phyloP scores from a whole-genome alignment of 306 rosid species.

The Citrullus amarus region DNA sequence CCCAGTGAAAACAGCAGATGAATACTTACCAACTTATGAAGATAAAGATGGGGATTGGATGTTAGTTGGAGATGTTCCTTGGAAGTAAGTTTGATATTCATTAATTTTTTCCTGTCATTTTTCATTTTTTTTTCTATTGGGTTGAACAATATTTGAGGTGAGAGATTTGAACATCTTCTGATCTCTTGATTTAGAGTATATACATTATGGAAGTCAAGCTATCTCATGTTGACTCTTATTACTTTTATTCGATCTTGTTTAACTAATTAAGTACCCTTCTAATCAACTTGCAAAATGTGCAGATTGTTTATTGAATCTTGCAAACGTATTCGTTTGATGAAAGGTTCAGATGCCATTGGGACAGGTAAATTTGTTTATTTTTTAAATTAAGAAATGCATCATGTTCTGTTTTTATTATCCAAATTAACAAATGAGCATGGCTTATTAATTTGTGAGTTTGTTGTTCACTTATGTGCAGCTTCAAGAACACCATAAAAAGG shows the following conservation, averaged over 20 bases:
- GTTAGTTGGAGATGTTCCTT: conserved; percentile 14
- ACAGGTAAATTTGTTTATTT: background rate
- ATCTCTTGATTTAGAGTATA: no score
- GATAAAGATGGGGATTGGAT: conserved; percentile 16
- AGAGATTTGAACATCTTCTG: no score
- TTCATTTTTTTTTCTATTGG: no score
- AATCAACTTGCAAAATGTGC: background rate
- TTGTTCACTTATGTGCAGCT: background rate
- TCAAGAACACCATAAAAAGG: background rate
- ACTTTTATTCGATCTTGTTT: no score
- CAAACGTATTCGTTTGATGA: conserved; percentile 31
- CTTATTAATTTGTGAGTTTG: background rate
- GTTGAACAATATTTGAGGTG: no score
- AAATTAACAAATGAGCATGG: background rate
- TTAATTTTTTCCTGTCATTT: no score
- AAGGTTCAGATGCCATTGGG: conserved; percentile 23
- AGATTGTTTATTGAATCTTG: conserved; percentile 36
- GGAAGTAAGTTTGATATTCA: conserved; percentile 1
- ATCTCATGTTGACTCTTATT: no score
- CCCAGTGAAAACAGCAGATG: background rate
- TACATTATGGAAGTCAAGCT: no score
- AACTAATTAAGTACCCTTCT: background rate
- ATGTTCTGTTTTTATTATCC: background rate
- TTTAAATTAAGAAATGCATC: background rate
- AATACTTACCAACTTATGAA: conserved; percentile 3